Base-by-base conservation (phyloP, 176 grass and related monocot species). In the Triticum timopheevii region DNA sequence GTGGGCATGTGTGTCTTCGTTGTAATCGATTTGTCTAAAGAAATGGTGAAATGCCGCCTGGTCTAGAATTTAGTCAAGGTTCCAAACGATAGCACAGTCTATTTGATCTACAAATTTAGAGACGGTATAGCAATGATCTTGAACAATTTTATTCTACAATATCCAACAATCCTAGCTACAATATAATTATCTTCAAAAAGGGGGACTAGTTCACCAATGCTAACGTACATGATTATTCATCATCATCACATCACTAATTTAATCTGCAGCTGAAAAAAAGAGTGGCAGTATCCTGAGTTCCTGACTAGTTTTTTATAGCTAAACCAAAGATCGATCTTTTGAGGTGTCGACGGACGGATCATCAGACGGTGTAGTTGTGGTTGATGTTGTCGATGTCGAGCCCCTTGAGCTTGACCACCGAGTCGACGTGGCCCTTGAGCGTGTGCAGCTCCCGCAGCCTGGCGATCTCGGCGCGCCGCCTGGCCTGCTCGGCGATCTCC, bases 401-500 rank as follows among this genome's bases (percentile, higher is more conserved):
- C 5, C 89, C 85, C 82, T 91, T 91, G 59, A 77, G 89, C 77
- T 91, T 91, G 3, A 91, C 89, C n/a, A 91, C 89, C 10, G 89
- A 91, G 8, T 91, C 89, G 24, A 91, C 89, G n/a, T 91, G 89
- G 5, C 89, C 89, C 79, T 91, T 91, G 25, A 91, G 89, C 76
- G 89, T 91, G 85, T 91, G 85, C 24, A 91, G 81, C 82, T 91
- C 85, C 69, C 89, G 36, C 12, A 87, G 81, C 85, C 89, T 76
- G 77, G 95, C 95, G 71, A 95, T 87, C 83, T 98, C 95, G 1
- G 95, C 95, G 61, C 95, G 90, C 35, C 90, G 90, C 71, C 65
- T 91, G 44, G 95, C 95, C 62, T 95, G 95, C 82, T 95, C 95
- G 2, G 95, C 95, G 61, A 97, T 91, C 89, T 95, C 93, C 0